These are phyloP conservation scores for Populus tomentosa DNA, from an alignment of 441 rosid species.

Conservation along the genomic window DNA sequence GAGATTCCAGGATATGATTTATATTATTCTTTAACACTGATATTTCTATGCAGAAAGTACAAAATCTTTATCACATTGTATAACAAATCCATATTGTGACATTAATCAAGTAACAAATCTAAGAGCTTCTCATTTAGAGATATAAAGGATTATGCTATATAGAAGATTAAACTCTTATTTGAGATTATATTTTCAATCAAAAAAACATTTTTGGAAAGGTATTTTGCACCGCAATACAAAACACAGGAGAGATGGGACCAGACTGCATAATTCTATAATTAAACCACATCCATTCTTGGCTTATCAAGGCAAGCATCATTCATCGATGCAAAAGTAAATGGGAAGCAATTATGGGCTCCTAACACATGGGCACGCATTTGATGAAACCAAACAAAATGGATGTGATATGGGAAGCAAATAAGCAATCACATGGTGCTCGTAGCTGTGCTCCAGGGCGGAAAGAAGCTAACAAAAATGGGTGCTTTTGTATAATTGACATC, in stretches of 20 bases:
- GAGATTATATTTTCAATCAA: too few species aligned
- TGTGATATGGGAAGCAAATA: background rate
- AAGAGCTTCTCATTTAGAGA: background rate
- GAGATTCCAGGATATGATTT: too few species aligned
- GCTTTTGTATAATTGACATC: too few species aligned
- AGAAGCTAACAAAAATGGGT: background rate
- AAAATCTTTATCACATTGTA: background rate
- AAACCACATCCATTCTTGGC: too few species aligned
- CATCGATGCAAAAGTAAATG: background rate
- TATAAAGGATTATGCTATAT: background rate
- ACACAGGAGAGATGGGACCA: background rate
- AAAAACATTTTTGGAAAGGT: too few species aligned
- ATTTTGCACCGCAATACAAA: too few species aligned
- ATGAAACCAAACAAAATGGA: conserved; percentile 5
- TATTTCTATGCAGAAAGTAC: background rate
- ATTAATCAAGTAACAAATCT: background rate
- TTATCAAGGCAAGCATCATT: too few species aligned
- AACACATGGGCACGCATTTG: background rate
- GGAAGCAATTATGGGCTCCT: conserved; percentile 10
- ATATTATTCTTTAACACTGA: background rate
- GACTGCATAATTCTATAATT: background rate
- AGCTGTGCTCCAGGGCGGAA: background rate
- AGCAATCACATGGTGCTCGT: conserved; percentile 5
- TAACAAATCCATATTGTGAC: background rate
- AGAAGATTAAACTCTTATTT: background rate